These are phyloP conservation scores for Trichocomaceae sp. DNA, from an alignment of 2,329 filamentous ascomycete species.

Conservation along the genomic window DNA sequence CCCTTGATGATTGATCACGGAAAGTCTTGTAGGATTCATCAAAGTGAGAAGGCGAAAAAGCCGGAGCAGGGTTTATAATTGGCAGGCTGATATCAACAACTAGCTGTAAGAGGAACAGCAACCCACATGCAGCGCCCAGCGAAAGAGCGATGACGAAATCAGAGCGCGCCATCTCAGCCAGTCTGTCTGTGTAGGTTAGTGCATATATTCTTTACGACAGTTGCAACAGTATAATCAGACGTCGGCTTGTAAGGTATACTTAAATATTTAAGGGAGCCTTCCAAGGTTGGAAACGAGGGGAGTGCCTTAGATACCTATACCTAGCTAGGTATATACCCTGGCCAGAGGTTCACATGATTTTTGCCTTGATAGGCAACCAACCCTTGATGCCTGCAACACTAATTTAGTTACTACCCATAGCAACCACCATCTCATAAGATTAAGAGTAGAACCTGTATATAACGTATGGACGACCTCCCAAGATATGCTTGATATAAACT, in stretches of 20 bases:
- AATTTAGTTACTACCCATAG: background rate
- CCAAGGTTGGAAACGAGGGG: background rate
- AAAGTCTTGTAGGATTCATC: background rate
- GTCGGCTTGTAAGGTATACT: no score
- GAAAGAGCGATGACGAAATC: slow-evolving; percentile 22
- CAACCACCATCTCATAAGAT: background rate
- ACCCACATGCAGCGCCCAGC: slow-evolving; percentile 21
- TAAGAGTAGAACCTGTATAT: no score
- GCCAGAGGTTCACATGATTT: background rate
- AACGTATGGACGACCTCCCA: no score
- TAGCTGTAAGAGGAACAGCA: slow-evolving; percentile 28
- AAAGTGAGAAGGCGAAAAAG: background rate
- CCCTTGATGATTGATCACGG: slow-evolving; percentile 1
- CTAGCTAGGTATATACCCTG: no score
- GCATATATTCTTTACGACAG: background rate
- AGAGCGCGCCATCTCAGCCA: slow-evolving; percentile 23
- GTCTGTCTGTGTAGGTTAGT: background rate
- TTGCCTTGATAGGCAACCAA: background rate
- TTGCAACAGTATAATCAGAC: background rate
- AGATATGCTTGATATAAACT: no score
- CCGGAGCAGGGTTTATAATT: slow-evolving; percentile 3
- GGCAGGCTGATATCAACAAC: slow-evolving; percentile 18
- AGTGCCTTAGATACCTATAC: no score
- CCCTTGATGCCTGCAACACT: background rate
- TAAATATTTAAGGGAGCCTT: background rate